Percentiles rank a stretch among this genome's conserved stretches.
Evolutionary conservation across 116 monocot species (phyloP).

Genomic region (Phalaenopsis hybrid): DNA sequence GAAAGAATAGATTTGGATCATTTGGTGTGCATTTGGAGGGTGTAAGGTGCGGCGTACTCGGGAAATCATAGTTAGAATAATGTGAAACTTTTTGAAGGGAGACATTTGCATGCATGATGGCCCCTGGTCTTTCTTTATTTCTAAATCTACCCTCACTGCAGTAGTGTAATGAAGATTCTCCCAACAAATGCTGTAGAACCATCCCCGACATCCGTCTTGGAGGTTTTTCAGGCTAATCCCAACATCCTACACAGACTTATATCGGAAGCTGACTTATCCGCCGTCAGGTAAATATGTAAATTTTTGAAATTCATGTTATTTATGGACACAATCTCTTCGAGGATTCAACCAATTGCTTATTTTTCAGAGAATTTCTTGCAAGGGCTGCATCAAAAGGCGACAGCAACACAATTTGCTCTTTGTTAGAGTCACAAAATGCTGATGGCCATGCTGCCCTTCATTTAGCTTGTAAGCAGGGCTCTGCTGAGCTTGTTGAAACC

Average conservation of each 20-base stretch:
- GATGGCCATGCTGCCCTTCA: slow-evolving; percentile 91
- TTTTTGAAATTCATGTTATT: background rate
- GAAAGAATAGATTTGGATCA: background rate
- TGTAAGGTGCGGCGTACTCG: background rate
- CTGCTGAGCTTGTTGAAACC: slow-evolving; percentile 66
- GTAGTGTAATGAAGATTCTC: slow-evolving; percentile 39
- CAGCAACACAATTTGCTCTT: slow-evolving; percentile 44
- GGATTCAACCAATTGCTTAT: background rate
- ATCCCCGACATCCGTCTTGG: slow-evolving; percentile 73
- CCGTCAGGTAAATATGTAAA: slow-evolving; percentile 46
- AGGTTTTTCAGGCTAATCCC: slow-evolving; percentile 59
- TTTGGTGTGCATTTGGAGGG: background rate
- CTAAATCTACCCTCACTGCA: slow-evolving; percentile 15
- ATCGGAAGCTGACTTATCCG: slow-evolving; percentile 59
- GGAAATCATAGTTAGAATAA: background rate
- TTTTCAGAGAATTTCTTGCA: slow-evolving; percentile 62
- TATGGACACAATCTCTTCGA: background rate
- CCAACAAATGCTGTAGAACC: slow-evolving; percentile 41
- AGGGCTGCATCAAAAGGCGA: slow-evolving; percentile 51
- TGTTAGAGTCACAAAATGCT: slow-evolving; percentile 76
- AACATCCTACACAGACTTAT: slow-evolving; percentile 68
- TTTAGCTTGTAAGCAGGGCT: slow-evolving; percentile 81
- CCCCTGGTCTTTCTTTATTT: background rate
- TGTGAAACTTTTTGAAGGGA: background rate
- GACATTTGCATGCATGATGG: slow-evolving; percentile 1